These are phyloP conservation scores for Penicillium palitans DNA, from an alignment of 2,329 filamentous ascomycete species.

Conservation along the genomic window DNA sequence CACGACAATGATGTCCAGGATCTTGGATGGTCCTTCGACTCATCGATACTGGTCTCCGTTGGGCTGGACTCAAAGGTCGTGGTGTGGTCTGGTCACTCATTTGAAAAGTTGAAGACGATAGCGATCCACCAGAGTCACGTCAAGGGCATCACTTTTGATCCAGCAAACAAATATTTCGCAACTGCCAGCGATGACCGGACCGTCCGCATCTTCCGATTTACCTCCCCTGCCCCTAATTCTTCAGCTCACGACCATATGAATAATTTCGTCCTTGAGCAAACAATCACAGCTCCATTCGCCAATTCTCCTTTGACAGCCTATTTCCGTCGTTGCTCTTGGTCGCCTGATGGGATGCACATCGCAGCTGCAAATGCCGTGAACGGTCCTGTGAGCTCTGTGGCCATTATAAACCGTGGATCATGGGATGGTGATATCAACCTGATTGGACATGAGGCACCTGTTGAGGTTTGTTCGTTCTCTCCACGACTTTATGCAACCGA, in stretches of 20 bases:
- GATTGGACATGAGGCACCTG: conserved; percentile 94
- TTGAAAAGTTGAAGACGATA: conserved; percentile 94
- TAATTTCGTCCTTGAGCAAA: conserved; percentile 94
- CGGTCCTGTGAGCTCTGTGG: conserved; percentile 93
- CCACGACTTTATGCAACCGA: conserved; percentile 81
- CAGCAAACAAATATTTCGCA: conserved; percentile 98
- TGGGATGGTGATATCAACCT: conserved; percentile 98
- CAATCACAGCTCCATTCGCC: conserved; percentile 81
- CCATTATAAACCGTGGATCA: conserved; percentile 84
- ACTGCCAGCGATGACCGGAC: conserved; percentile 96
- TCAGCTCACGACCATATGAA: conserved; percentile 94
- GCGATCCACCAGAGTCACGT: conserved; percentile 95
- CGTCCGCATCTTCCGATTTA: conserved; percentile 96
- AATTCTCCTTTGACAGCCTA: conserved; percentile 95
- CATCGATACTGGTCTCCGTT: conserved; percentile 91
- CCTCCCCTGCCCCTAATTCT: conserved; percentile 83
- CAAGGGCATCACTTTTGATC: conserved; percentile 98
- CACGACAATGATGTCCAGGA: conserved; percentile 99
- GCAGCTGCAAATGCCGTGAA: conserved; percentile 97
- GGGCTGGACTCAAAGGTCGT: conserved; percentile 97
- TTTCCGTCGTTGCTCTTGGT: conserved; percentile 96
- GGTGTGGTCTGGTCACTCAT: conserved; percentile 96
- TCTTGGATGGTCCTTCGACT: conserved; percentile 94
- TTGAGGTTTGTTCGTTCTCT: conserved; percentile 96
- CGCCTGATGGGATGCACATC: conserved; percentile 94